Base-by-base conservation (phyloP, 768 basidiomycete genomes). In the Mycena floridula region DNA sequence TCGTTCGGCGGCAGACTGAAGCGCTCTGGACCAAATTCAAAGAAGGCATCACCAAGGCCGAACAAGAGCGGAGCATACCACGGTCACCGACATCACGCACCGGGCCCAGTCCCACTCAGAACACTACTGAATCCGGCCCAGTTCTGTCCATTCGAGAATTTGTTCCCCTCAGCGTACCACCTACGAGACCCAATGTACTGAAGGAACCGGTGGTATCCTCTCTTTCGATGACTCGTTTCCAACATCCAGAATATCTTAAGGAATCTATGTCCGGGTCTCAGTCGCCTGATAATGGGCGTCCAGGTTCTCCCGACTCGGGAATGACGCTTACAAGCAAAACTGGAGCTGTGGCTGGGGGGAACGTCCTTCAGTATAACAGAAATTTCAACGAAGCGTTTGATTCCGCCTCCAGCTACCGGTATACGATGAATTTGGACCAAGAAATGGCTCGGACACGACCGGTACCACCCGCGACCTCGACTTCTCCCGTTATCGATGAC, bases 141-240 rank as follows among this genome's bases (percentile, higher is more conserved):
- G 55, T 67, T 51, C 58, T 66, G 43, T 54, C 73, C 7, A 65
- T 85, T 49, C 72, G 69, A 51, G 71, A 71, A 51, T 88, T 88
- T 56, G 61, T 75, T 20, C 85, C 85, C 25, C 65, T 45, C 49
- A 68, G 47, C 53, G 60, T 71, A 7, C 59, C 67, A 46, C 65
- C 73, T 36, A 56, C 63, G 26, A 55, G 63, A 51, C 59, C 66
- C 41, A 53, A 65, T 3, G 56, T 72, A 25, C 57, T 74, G 5
- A 59, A 67, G 22, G 54, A 60, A 22, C 65, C 70, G 24, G 66
- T 69, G 40, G 49, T 71, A 25, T 89, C 85, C 42, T 77, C 81
- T 5, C 73, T 89, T 35, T 87, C 85, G 16, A 77, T 76, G 18
- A 71, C 82, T 16, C 63, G 65, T 13, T 78, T 85, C 51, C 73